Evolutionary conservation across 31 red algal species (phyloP), one percentile per base, ranked within the genome.

Genomic region (Bonnemaisonia californica): DNA sequence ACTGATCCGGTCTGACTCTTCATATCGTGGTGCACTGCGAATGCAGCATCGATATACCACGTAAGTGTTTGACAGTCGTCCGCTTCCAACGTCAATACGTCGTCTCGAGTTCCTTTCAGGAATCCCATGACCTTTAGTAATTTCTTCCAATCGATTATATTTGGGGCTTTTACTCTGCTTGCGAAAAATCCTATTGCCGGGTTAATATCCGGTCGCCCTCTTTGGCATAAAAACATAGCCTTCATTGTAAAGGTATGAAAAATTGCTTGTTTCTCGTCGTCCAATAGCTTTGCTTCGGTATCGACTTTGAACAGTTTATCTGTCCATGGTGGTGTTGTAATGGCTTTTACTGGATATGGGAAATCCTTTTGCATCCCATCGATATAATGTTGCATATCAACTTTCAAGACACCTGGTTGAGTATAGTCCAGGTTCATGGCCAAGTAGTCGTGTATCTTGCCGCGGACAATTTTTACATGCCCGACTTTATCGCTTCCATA

Each of bases 401-500:
- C 51, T 41, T 55, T 19, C 19, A 78, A 22, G 55, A 33, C 38
- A 28, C 54, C 0, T 22, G 30, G 23, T 21, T 22, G 30, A 33
- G 54, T 37, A 31, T 62, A 78, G 57, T 59, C 57, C 19, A 78
- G 32, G 56, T 36, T 16, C 51, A 78, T 78, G 57, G 55, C 74
- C 27, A 78, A 35, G 41, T 62, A 78, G 22, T 41, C 57, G 9
- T 78, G 55, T 35, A 32, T 1, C 1, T 78, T 78, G 28, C 74
- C 77, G 18, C 57, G 51, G 0, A 33, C 62, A 29, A 78, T 55
- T n/a, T 29, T 78, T 41, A 63, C 24, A 9, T 8, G n/a, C n/a
- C 7, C 24, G 5, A 19, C 0, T 0, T 78, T 62, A n/a, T n/a
- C n/a, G n/a, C n/a, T n/a, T 62, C 74, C 74, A 62, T 1, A 78